Evolutionary conservation across 345 rosid species (phyloP), one percentile per base, ranked within the genome.

Genomic region (Diplotaxis tenuifolia): DNA sequence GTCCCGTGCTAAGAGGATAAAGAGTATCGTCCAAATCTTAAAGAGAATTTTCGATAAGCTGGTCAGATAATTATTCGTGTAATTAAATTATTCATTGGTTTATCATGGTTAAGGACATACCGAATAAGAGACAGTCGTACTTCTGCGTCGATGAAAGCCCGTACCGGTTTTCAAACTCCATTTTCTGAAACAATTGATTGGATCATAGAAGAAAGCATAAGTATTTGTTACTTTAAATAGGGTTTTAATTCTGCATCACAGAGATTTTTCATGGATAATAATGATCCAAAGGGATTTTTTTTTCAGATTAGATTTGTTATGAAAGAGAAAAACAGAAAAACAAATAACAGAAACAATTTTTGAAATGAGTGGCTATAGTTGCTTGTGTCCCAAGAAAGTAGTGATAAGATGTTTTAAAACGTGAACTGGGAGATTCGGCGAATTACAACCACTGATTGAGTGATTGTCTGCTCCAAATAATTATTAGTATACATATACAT

Each of bases 1-100:
- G 42, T 28, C 97, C 97, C 55, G 87, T 72, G 66, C 89, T 87
- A 6, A 82, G 65, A 42, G 98, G 89, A 58, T 93, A 93, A 65
- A 93, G 98, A 42, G 97, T 93, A 74, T 93, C 97, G 76, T 93
- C 98, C 72, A 93, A 82, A 83, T 93, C 98, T 25, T 93, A 82
- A 31, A 75, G 9, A 45, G 0, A 61, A 34, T 23, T 61, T 21
- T 53, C 21, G 22, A 61, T 9, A 12, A 42, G 52, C 59, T 23
- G 15, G 45, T 57, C 45, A 20, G 3, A 20, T 72, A 59, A 9
- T 27, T 49, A 20, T 60, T 15, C 36, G 21, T 16, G 40, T 21
- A 1, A 52, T 22, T 19, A 18, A 32, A 20, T 25, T 5, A 34
- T 1, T 23, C 7, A 28, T 47, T 58, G 34, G 22, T 67, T 28